Percentiles rank a stretch among this genome's conserved stretches.
phyloP scores from a whole-genome alignment of 2,329 filamentous ascomycete species.

The Diaporthe nobilis region DNA sequence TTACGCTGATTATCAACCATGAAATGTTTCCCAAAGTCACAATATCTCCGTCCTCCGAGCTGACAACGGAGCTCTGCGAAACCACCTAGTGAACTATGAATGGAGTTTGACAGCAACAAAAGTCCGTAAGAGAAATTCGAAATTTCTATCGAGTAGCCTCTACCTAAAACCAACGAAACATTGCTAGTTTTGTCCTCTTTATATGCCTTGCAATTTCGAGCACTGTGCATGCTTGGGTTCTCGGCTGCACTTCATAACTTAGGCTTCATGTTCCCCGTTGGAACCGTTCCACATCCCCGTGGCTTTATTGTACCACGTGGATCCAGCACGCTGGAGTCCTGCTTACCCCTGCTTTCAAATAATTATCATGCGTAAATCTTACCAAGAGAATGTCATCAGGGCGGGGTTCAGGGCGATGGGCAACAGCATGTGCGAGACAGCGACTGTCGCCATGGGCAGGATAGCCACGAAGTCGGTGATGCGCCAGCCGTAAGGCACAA shows the following conservation, averaged over 20 bases:
- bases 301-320: too few species aligned
- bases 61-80: too few species aligned
- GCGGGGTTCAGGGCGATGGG: slow-evolving; percentile 84
- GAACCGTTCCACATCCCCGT: background rate
- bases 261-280: background rate
- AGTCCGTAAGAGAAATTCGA: background rate
- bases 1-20: too few species aligned
- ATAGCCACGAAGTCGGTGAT: slow-evolving; percentile 83
- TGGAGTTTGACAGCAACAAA: background rate
- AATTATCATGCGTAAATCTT: slow-evolving; percentile 44
- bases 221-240: too few species aligned
- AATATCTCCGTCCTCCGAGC: background rate
- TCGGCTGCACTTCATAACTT: too few species aligned
- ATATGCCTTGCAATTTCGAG: background rate
- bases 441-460: slow-evolving; percentile 80
- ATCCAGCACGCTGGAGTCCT: background rate
- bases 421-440: slow-evolving; percentile 77
- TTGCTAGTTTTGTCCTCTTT: background rate
- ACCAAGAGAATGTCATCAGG: slow-evolving; percentile 85
- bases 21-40: background rate
- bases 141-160: background rate
- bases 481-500: slow-evolving; percentile 75
- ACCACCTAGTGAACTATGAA: background rate
- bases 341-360: background rate
- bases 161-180: background rate